phyloP scores from a whole-genome alignment of 2,329 filamentous ascomycete genomes.

The Sclerotiophoma versabilis region DNA sequence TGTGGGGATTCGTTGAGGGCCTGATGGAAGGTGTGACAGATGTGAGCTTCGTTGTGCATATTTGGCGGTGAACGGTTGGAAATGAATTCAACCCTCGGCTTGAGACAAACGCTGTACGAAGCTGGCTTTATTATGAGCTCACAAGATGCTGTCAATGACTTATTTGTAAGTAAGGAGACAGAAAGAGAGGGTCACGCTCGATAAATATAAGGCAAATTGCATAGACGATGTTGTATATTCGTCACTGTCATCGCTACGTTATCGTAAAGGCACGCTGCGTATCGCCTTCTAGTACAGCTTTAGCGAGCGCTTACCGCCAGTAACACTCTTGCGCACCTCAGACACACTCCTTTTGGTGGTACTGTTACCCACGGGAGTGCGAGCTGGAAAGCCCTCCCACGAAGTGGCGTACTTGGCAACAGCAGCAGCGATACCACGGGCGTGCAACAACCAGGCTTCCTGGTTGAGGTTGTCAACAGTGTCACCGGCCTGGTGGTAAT shows the following conservation, averaged over 20 bases:
- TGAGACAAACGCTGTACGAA: too few relatives aligned
- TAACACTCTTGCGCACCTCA: conserved; percentile 21
- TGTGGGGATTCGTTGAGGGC: conserved; percentile 1
- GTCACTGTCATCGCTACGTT: conserved; percentile 8
- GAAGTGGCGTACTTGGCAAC: conserved; percentile 43
- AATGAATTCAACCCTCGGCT: background rate
- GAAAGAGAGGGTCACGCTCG: background rate
- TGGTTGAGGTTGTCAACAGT: conserved; percentile 44
- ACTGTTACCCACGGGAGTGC: conserved; percentile 25
- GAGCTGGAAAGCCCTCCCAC: conserved; percentile 39
- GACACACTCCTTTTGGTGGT: conserved; percentile 22
- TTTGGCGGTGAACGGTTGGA: too few relatives aligned
- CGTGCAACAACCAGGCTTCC: conserved; percentile 42
- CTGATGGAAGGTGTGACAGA: background rate
- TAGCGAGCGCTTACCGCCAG: conserved; percentile 10
- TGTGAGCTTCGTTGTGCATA: too few relatives aligned
- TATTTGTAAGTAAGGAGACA: background rate
- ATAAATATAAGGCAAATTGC: background rate
- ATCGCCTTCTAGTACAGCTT: conserved; percentile 9
- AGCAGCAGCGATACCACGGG: conserved; percentile 44
- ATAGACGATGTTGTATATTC: background rate
- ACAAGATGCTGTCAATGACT: background rate
- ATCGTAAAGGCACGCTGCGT: background rate
- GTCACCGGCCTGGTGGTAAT: conserved; percentile 50
- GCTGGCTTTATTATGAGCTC: too few relatives aligned